Evolutionary conservation across 1,284 basidiomycete genomes (phyloP).

Genomic region (Fomitopsis pinicola): DNA sequence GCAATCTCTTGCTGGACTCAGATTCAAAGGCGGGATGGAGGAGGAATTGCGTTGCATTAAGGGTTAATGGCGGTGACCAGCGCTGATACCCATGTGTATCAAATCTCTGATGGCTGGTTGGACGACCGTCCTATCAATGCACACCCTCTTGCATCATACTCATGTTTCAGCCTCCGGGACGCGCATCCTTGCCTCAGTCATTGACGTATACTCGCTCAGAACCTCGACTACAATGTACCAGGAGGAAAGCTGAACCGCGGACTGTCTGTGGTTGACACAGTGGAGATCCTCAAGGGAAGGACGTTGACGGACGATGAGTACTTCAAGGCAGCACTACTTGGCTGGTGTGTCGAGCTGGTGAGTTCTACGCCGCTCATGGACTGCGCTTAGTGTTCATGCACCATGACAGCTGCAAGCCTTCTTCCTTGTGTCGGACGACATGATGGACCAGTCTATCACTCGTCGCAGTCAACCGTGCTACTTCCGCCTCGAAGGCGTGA

Average conservation of each 20-base stretch:
- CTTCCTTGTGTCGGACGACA: conserved; percentile 97
- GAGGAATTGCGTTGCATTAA: neutral
- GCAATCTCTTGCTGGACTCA: conserved; percentile 18
- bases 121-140: neutral
- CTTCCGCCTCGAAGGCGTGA: conserved; percentile 79
- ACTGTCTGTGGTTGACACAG: conserved; percentile 91
- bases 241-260: conserved; percentile 97
- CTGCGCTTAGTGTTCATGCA: neutral
- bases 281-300: conserved; percentile 81
- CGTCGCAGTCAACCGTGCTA: conserved; percentile 98
- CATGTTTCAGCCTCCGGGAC: neutral
- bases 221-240: conserved; percentile 91
- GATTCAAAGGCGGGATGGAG: neutral
- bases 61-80: neutral
- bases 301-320: conserved; percentile 80
- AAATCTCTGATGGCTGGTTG: neutral
- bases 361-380: conserved; percentile 27
- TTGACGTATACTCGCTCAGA: conserved; percentile 42
- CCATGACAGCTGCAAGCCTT: conserved; percentile 85
- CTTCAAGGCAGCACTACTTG: conserved; percentile 84
- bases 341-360: conserved; percentile 96
- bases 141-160: neutral
- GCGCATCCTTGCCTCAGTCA: neutral
- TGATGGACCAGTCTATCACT: conserved; percentile 95
- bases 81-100: neutral